A percentile compares a stretch with the other conserved stretches of the same genome.
These are phyloP conservation scores for Aurinia saxatilis DNA, from an alignment of 345 rosid genomes.

Conservation along the genomic window DNA sequence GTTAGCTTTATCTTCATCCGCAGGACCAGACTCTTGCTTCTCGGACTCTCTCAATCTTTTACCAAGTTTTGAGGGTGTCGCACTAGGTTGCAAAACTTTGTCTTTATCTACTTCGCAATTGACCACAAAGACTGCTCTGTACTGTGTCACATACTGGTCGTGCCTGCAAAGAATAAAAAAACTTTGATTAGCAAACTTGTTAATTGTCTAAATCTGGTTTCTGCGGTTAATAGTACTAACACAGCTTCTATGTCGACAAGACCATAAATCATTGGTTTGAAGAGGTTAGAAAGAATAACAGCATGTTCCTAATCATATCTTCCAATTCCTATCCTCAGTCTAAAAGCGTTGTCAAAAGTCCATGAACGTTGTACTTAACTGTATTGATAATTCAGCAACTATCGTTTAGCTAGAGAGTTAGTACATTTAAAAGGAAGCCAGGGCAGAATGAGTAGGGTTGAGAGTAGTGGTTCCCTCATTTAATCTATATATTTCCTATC, in stretches of 20 bases:
- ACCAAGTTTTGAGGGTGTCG: conserved; percentile 20
- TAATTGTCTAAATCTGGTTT: background rate
- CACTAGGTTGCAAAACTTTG: conserved; percentile 16
- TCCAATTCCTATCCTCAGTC: background rate
- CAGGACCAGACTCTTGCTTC: conserved; percentile 20
- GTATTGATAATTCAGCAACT: background rate
- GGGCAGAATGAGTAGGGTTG: background rate
- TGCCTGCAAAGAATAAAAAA: conserved; percentile 42
- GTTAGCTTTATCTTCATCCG: conserved; percentile 27
- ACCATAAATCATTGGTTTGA: background rate
- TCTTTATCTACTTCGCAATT: conserved; percentile 47
- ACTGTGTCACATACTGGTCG: conserved; percentile 60
- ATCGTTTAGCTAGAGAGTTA: no score
- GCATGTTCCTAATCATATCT: background rate
- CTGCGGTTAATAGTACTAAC: background rate
- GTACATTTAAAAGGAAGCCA: background rate
- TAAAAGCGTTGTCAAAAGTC: no score
- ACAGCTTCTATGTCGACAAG: background rate
- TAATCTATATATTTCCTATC: no score
- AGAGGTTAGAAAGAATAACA: background rate
- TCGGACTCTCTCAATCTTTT: conserved; percentile 39
- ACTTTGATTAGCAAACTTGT: background rate
- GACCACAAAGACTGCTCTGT: conserved; percentile 67
- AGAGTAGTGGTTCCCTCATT: no score
- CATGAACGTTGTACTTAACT: background rate